Evolutionary conservation across 495 filamentous ascomycete genomes (phyloP), one percentile per base, ranked within the genome.

Genomic region (Stereocaulon alpinum): DNA sequence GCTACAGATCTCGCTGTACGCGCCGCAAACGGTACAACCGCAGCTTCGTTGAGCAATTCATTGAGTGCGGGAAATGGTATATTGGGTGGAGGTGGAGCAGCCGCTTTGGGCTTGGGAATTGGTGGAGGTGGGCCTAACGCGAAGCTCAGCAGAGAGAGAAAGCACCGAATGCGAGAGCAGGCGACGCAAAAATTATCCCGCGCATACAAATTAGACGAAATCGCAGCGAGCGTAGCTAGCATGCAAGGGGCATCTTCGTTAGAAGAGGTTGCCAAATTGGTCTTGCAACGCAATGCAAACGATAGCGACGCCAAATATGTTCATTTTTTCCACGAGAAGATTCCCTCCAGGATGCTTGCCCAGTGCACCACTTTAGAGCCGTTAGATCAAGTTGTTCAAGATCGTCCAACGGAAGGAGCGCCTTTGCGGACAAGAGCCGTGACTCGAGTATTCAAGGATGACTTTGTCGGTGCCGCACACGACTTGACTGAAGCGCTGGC

Each of bases 311-410:
- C 86, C 32, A 86, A 85, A 63, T 91, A 91, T 61, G 87, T 91
- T 4, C 86, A 91, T 64, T 91, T 91, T 71, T 91, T 91, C 68
- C 87, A 91, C 71, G 88, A 91, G 66, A 91, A 90, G 75, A 91
- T 91, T 42, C 87, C 87, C 1, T 85, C 80, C 14, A 74, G 87
- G 29, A 85, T 87, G 71, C 77, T 91, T 62, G 87, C 83, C 50
- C 80, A 89, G 64, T 87, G 77, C 68, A 90, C 87, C 6, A 81
- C 78, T 43, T 71, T 90, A 29, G 70, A 75, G 45, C 76, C 80
- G 1, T 69, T 91, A 60, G 75, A 87, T 70, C 78, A 86, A 49
- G 79, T 89, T 45, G 85, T 88, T 45, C 71, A 71, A 15, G 79
- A 81, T 32, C 69, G 78, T 15, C 82, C 85, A 12, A 73, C 68